Evolutionary conservation across 768 basidiomycete genomes (phyloP), one percentile per base, ranked within the genome.

Genomic region (Lenzites betulinus): DNA sequence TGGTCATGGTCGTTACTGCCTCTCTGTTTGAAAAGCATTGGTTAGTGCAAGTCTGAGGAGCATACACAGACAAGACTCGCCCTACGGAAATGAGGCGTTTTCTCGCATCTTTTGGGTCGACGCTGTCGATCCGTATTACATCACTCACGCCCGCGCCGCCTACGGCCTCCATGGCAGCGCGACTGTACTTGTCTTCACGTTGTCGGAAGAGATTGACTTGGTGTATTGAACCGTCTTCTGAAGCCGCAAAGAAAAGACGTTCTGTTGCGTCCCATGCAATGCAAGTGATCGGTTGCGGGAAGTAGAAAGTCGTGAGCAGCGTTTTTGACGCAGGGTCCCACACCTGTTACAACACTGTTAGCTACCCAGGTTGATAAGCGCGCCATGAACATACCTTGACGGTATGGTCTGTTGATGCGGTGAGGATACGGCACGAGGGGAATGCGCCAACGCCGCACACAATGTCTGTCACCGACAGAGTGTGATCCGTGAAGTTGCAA

Each of bases 401-500:
- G 26, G 92, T 91, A 62, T 93, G 92, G 72, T 98, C 97, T 49
- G 90, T 70, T 0, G 92, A 92, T 3, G 90, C 84, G 1, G 95
- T 92, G 64, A 95, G 79, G 28, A 91, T 74, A 61, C 91, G 83
- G 72, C 87, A 90, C 56, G 77, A 83, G 16, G 90, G 93, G 73
- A 92, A 95, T 5, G 78, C 64, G 15, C 95, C 94, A 41, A 92
- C 72, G 13, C 95, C 93, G 62, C 93, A 88, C 13, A 80, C 72
- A 33, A 98, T 81, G 67, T 92, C 90, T 7, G 90, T 90, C 12
- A 99, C 80, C 7, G 93, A 90, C 4, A 98, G 83, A 0, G 95
- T 97, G 71, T 99, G 97, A 73, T 98, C 96, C 20, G 90, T 83
- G 22, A 98, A 76, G 2, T 86, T 85, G 69, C 86, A 89, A 69